Conservation (phyloP, 2,329 filamentous ascomycete genomes). For the Aureobasidium sp. region DNA sequence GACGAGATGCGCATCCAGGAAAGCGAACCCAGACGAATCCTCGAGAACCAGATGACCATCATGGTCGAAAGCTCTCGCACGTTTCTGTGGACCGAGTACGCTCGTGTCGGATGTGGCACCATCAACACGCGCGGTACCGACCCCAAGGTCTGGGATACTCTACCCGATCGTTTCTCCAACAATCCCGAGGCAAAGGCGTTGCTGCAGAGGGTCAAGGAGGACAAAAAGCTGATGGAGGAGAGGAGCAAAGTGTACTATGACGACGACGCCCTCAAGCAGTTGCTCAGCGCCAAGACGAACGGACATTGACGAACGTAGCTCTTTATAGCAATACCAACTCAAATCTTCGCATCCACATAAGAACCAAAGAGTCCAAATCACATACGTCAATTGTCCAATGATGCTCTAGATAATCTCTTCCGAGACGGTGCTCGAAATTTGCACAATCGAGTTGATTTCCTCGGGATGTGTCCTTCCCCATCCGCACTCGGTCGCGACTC, state of each 20-base stretch:
- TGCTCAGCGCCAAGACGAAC: slow-evolving; percentile 5
- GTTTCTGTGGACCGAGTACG: slow-evolving; percentile 35
- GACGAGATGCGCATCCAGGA: slow-evolving; percentile 40
- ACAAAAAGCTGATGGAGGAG: slow-evolving; percentile 20
- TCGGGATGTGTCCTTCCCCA: slow-evolving; percentile 31
- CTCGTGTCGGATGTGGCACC: slow-evolving; percentile 30
- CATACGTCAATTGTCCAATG: not conserved
- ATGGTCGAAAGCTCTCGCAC: slow-evolving; percentile 35
- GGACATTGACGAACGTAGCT: not conserved
- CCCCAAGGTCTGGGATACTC: slow-evolving; percentile 33
- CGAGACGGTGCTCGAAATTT: slow-evolving; percentile 20
- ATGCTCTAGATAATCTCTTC: not conserved
- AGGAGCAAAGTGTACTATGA: slow-evolving; percentile 20
- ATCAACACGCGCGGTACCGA: slow-evolving; percentile 32
- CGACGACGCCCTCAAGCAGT: slow-evolving; percentile 16
- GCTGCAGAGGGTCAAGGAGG: slow-evolving; percentile 22
- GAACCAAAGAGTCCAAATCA: not conserved
- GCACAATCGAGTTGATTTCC: slow-evolving; percentile 25
- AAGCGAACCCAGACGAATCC: slow-evolving; percentile 37
- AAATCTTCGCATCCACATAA: not conserved
- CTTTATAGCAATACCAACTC: not conserved
- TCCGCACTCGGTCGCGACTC: slow-evolving; percentile 39
- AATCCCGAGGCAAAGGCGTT: slow-evolving; percentile 32
- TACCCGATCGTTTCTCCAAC: slow-evolving; percentile 33
- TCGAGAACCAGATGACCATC: slow-evolving; percentile 35